Evolutionary conservation across 1,284 basidiomycete species (phyloP).

Genomic region (Tranzscheliella williamsii): DNA sequence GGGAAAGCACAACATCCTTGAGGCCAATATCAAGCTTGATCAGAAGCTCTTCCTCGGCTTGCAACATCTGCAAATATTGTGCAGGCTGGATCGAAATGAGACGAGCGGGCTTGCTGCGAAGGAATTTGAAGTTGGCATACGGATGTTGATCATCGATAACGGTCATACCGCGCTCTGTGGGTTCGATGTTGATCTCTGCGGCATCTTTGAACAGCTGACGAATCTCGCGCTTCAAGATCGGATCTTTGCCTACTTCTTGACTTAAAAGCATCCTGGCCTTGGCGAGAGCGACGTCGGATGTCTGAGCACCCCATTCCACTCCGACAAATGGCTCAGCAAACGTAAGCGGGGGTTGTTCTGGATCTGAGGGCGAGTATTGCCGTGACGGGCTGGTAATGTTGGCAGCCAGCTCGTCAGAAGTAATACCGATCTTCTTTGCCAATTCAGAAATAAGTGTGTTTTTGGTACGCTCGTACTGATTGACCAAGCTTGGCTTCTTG

Average conservation of each 20-base stretch:
- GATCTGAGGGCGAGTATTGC: constrained; percentile 69
- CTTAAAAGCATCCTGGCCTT: constrained; percentile 79
- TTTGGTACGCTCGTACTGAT: constrained; percentile 82
- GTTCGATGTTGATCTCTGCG: constrained; percentile 79
- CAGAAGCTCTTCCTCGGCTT: constrained; percentile 84
- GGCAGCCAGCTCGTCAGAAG: constrained; percentile 75
- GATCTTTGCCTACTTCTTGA: constrained; percentile 91
- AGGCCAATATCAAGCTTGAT: constrained; percentile 77
- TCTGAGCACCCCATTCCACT: constrained; percentile 28
- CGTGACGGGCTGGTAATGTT: constrained; percentile 71
- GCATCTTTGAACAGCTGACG: constrained; percentile 76
- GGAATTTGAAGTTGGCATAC: constrained; percentile 95
- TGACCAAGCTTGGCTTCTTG: constrained; percentile 82
- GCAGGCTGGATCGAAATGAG: constrained; percentile 67
- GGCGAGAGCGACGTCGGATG: constrained; percentile 42
- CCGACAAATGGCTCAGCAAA: constrained; percentile 57
- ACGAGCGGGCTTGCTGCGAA: constrained; percentile 77
- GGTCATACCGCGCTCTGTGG: constrained; percentile 85
- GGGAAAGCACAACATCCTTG: constrained; percentile 34
- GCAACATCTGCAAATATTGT: constrained; percentile 88
- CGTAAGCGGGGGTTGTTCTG: constrained; percentile 28
- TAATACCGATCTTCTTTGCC: constrained; percentile 78
- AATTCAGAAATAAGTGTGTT: constrained; percentile 75
- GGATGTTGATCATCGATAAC: constrained; percentile 89
- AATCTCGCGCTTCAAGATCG: constrained; percentile 78